Conservation (phyloP, 768 basidiomycete species). For the Phaeotremella fagi region DNA sequence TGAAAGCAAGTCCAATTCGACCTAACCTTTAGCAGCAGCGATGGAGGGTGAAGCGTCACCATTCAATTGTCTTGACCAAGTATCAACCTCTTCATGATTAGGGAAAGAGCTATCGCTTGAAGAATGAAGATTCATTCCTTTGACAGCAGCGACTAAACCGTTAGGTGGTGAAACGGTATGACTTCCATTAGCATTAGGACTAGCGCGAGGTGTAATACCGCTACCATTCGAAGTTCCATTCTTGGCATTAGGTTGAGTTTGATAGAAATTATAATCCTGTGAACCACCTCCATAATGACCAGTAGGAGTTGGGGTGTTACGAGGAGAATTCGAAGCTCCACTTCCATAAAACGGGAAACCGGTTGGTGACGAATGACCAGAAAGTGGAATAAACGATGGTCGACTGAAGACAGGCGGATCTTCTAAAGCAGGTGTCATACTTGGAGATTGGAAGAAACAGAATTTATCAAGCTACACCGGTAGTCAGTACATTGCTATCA, state of each 20-base stretch:
- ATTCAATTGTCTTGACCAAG: neutral
- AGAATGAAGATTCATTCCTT: neutral
- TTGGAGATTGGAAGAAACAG: constrained; percentile 46
- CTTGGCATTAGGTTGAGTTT: neutral
- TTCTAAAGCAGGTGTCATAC: constrained; percentile 26
- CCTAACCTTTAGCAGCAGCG: neutral
- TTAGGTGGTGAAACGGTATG: neutral
- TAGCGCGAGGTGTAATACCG: neutral
- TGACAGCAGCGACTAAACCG: neutral
- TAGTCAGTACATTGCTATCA: neutral
- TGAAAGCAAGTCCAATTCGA: too few species aligned
- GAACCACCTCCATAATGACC: constrained; percentile 23
- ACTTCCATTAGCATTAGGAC: neutral
- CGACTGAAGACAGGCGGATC: constrained; percentile 16
- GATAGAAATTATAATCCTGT: constrained; percentile 23
- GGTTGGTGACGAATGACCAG: constrained; percentile 21
- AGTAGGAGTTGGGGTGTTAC: constrained; percentile 3
- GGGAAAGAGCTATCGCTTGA: neutral
- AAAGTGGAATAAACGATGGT: constrained; percentile 8
- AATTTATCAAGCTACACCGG: constrained; percentile 39
- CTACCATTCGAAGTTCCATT: neutral
- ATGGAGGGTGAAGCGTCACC: neutral
- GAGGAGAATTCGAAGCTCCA: constrained; percentile 16
- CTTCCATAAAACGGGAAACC: constrained; percentile 38
- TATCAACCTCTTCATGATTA: neutral